Evolutionary conservation across 2,329 filamentous ascomycete species (phyloP).

Genomic region (Aspergillus amoenus): DNA sequence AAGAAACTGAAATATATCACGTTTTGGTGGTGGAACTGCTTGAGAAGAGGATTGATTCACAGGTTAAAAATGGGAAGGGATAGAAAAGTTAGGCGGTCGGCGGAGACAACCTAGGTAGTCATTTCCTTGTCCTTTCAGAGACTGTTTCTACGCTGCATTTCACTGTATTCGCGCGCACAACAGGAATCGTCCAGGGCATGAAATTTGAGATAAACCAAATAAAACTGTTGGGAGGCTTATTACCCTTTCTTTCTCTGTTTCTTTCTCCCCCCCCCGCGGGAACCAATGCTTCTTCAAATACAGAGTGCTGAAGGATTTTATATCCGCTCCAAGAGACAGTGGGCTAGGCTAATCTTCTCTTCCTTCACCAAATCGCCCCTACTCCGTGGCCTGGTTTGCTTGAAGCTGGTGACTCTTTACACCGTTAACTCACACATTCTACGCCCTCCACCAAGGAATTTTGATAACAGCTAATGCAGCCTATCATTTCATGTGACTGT

Average conservation of each 20-base stretch:
- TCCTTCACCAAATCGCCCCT: neutral
- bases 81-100: constrained; percentile 8
- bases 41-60: neutral
- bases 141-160: neutral
- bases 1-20: neutral
- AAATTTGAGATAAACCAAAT: neutral
- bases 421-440: neutral
- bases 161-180: neutral
- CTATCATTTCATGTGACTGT: neutral
- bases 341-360: too few relatives aligned
- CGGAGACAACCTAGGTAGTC: neutral
- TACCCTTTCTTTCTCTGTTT: neutral
- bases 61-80: constrained; percentile 1
- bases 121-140: neutral
- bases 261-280: too few relatives aligned
- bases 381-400: neutral
- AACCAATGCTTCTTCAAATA: neutral
- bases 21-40: neutral
- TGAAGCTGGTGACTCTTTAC: neutral
- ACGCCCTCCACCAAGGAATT: neutral
- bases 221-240: neutral
- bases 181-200: neutral
- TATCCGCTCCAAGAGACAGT: too few relatives aligned
- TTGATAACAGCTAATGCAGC: neutral
- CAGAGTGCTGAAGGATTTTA: too few relatives aligned